These are phyloP conservation scores for Pseudocercospora pini-densiflorae DNA, from an alignment of 2,329 filamentous ascomycete genomes.

Conservation along the genomic window DNA sequence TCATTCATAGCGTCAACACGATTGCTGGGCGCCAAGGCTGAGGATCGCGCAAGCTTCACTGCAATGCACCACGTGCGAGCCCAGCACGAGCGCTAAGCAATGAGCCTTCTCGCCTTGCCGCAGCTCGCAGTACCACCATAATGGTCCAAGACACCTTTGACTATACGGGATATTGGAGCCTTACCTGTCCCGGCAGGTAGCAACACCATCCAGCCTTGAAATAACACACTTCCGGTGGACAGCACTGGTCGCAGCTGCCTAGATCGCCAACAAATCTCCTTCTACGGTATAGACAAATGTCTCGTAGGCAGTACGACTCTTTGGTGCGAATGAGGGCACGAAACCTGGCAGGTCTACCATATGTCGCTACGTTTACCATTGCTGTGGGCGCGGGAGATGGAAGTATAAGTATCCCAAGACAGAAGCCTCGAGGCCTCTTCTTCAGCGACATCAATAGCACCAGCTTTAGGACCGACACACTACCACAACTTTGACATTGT, in stretches of 20 bases:
- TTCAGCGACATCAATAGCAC: not conserved
- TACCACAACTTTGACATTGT: not conserved
- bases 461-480: not conserved
- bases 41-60: too few species aligned
- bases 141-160: not conserved
- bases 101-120: too few species aligned
- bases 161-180: not conserved
- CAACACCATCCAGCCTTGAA: not conserved
- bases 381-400: not conserved
- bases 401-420: not conserved
- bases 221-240: not conserved
- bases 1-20: not conserved
- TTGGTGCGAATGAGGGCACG: not conserved
- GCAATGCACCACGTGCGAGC: too few species aligned
- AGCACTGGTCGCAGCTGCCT: not conserved
- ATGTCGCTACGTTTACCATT: not conserved
- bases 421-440: not conserved
- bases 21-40: too few species aligned
- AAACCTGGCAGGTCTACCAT: not conserved
- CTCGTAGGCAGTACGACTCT: not conserved
- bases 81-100: too few species aligned
- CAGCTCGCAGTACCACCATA: not conserved
- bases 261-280: not conserved
- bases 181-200: not conserved
- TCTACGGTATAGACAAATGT: not conserved